These are phyloP conservation scores for Mycena metata DNA, from an alignment of 768 basidiomycete genomes.

Conservation along the genomic window DNA sequence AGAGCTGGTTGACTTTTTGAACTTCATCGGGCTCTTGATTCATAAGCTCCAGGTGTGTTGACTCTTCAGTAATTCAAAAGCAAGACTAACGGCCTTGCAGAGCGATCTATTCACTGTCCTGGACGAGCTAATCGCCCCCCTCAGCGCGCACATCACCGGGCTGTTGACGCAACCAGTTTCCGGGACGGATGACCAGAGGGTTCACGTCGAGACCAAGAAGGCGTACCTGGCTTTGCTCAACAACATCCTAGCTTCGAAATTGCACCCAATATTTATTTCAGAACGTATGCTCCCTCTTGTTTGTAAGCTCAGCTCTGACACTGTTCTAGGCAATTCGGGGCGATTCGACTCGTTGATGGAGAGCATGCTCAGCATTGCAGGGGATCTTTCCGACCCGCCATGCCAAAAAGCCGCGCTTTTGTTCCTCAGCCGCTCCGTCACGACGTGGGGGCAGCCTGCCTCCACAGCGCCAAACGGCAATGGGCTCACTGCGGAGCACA, in stretches of 20 bases:
- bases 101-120: constrained; percentile 89
- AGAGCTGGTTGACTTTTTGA: constrained; percentile 95
- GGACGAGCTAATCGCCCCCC: constrained; percentile 89
- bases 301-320: constrained; percentile 7
- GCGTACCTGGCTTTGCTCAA: constrained; percentile 90
- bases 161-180: constrained; percentile 84
- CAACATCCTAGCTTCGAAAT: constrained; percentile 82
- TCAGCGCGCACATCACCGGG: constrained; percentile 84
- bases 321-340: constrained; percentile 55
- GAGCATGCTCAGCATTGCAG: constrained; percentile 78
- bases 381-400: constrained; percentile 79
- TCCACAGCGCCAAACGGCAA: constrained; percentile 50
- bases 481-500: constrained; percentile 44
- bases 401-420: constrained; percentile 85
- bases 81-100: constrained; percentile 54
- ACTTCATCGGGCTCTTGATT: constrained; percentile 91
- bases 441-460: constrained; percentile 74
- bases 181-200: constrained; percentile 89
- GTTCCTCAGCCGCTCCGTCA: constrained; percentile 80
- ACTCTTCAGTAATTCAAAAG: constrained; percentile 4
- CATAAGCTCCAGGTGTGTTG: constrained; percentile 86
- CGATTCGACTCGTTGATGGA: constrained; percentile 84
- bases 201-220: constrained; percentile 86
- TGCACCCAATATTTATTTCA: constrained; percentile 89
- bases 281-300: constrained; percentile 69